Base-by-base conservation (phyloP, 2,329 filamentous ascomycete genomes). In the Dryadomyces quercus-mongolicae region DNA sequence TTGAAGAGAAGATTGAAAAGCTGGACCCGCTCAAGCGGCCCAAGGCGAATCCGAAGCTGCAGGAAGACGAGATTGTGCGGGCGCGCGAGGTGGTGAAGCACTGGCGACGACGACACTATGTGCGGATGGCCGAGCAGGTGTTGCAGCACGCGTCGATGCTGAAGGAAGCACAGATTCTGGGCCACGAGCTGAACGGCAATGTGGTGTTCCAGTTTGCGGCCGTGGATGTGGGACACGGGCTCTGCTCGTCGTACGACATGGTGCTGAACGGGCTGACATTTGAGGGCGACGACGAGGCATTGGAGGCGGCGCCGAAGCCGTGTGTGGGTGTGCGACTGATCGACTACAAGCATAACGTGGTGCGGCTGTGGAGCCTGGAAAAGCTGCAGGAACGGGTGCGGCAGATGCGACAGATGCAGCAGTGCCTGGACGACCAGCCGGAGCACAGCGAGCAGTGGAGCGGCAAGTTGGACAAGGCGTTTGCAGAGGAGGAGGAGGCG, bases 81-180 rank as follows among this genome's bases (percentile, higher is more conserved):
- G 91, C 88, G 1, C 82, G 77, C 59, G 74, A 75, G 38, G 81
- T 82, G 1, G 73, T 87, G 53, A 74, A 78, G 57, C 83, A 86
- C 61, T 98, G 93, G 93, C 82, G 83, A 57, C 78, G 85, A 60
- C 83, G 88, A 34, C 87, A 88, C 63, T 96, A 92, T 62, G 89
- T 98, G 55, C 84, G 85, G 54, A 95, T 98, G 88, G 91, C 92
- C 3, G 93, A 97, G 67, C 82, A 85, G 2, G 84, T 97, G 31
- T 74, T 98, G 48, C 90, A 95, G 64, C 85, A 95, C 66, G 92
- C 92, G 2, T 83, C 88, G 8, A 81, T 84, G 31, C 70, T 98
- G 56, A 98, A 98, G 67, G 93, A 98, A 69, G 93, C 93, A 1
- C 93, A 98, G 65, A 85, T 98, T 57, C 93, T 98, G 88, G 95